Base-by-base conservation (phyloP, 345 rosid species). In the Melastoma malabathricum region DNA sequence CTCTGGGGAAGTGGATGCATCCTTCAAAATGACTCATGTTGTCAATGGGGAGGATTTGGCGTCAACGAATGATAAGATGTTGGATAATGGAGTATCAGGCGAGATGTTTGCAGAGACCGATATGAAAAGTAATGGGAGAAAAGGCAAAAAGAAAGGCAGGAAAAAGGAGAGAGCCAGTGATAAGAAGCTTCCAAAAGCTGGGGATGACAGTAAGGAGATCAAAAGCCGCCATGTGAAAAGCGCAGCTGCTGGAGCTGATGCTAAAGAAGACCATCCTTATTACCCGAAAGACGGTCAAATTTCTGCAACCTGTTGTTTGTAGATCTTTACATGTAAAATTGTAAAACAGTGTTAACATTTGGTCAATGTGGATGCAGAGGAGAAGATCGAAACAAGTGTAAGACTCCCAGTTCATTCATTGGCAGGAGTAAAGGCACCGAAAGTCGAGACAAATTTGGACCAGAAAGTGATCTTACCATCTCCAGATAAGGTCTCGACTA, bases 1-100 rank as follows among this genome's bases (percentile, higher is more conserved):
- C 15, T 16, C 47, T 7, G 45, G 43, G 15, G 47, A 2, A n/a
- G 47, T 19, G 0, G 46, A 41, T 15, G 47, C 29, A 31, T 44
- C 62, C 13, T 3, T 23, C 16, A 53, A 46, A 63, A 44, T 52
- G 15, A 46, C 57, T 17, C 15, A 49, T 17, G 53, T 51, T 3
- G 57, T 22, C 18, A 51, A 44, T 22, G 53, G 22, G 27, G 58
- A 58, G 29, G 62, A 61, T 51, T 18, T 75, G 46, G 68, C 8
- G 18, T 10, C 38, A 4, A 29, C 6, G 38, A 29, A 29, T 10
- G 1, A 4, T 29, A 29, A 29, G 38, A 29, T 29, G 38, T 29
- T 10, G 6, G 38, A 29, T 29, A 29, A 12, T 56, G 55, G 1
- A 34, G 46, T n/a, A 27, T 31, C 48, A 14, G 58, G 53, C 49